Evolutionary conservation across 2,329 filamentous ascomycete species (phyloP).

Genomic region (Cercospora citrullina): DNA sequence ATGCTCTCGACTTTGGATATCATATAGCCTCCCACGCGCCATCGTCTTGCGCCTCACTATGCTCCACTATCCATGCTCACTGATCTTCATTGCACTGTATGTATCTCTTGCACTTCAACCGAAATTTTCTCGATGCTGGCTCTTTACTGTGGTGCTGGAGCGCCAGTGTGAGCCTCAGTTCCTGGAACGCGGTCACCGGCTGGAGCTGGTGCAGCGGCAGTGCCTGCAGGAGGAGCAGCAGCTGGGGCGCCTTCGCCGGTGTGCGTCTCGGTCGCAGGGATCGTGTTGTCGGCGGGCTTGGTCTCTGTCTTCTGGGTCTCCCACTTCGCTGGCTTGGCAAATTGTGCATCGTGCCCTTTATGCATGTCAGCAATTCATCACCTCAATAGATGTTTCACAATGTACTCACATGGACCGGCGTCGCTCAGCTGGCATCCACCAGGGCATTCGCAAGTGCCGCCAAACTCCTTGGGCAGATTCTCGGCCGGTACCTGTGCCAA

Average conservation of each 20-base stretch:
- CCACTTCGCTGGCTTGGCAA: slow-evolving; percentile 59
- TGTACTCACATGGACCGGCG: slow-evolving; percentile 70
- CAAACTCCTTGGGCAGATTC: slow-evolving; percentile 85
- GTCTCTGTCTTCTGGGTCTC: slow-evolving; percentile 29
- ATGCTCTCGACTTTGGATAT: slow-evolving; percentile 8
- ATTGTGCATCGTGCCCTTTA: slow-evolving; percentile 64
- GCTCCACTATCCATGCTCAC: slow-evolving; percentile 4
- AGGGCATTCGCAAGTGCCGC: slow-evolving; percentile 76
- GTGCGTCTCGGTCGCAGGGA: slow-evolving; percentile 37
- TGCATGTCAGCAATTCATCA: slow-evolving; percentile 19
- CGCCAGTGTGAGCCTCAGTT: slow-evolving; percentile 13
- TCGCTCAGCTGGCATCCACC: slow-evolving; percentile 87
- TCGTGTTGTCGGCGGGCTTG: slow-evolving; percentile 40
- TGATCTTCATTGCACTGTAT: slow-evolving; percentile 6
- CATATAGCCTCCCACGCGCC: slow-evolving; percentile 2
- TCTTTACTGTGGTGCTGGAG: slow-evolving; percentile 9
- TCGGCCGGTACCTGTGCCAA: slow-evolving; percentile 81
- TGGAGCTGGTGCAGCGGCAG: slow-evolving; percentile 26
- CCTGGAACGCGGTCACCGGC: slow-evolving; percentile 14
- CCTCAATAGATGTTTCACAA: not conserved
- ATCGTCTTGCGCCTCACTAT: slow-evolving; percentile 8
- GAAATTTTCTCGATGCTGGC: not conserved
- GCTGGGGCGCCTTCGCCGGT: slow-evolving; percentile 34
- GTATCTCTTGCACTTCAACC: not conserved
- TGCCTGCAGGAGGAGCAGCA: slow-evolving; percentile 21